These are phyloP conservation scores for Colletotrichum shisoi DNA, from an alignment of 2,329 filamentous ascomycete genomes.

Conservation along the genomic window DNA sequence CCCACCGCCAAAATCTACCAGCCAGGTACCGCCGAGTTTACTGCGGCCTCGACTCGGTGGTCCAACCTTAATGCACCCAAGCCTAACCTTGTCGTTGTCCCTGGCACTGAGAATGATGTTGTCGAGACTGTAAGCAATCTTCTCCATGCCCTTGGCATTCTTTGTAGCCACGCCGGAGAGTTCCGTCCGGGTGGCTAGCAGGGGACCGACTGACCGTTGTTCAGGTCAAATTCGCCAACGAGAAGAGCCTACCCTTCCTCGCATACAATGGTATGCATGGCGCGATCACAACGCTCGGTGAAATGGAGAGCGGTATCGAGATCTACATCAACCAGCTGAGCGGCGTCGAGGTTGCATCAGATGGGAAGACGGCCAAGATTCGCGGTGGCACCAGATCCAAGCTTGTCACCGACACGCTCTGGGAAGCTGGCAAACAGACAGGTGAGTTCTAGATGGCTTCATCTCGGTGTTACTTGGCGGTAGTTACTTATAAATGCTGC, in stretches of 20 bases:
- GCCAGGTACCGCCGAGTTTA: constrained; percentile 53
- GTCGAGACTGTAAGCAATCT: constrained; percentile 52
- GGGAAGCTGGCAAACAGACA: constrained; percentile 60
- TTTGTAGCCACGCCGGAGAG: background rate
- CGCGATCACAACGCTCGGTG: constrained; percentile 57
- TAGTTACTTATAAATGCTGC: background rate
- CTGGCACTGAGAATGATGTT: constrained; percentile 59
- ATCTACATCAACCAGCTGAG: constrained; percentile 58
- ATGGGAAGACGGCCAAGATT: constrained; percentile 57
- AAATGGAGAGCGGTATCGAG: constrained; percentile 59
- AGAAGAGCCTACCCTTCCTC: constrained; percentile 58
- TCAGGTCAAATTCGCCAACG: constrained; percentile 56
- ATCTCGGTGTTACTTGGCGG: background rate
- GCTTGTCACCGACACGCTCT: constrained; percentile 57
- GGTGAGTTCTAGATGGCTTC: constrained; percentile 44
- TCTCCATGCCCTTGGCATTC: background rate
- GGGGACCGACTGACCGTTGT: background rate
- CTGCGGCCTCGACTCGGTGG: constrained; percentile 53
- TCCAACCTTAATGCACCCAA: constrained; percentile 54
- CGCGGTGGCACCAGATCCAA: constrained; percentile 59
- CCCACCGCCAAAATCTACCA: constrained; percentile 52
- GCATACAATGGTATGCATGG: constrained; percentile 63
- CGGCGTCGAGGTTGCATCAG: constrained; percentile 52
- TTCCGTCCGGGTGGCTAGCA: too few relatives aligned
- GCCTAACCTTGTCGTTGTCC: constrained; percentile 57